Percentiles rank a stretch among this genome's conserved stretches.
phyloP scores from a whole-genome alignment of 768 basidiomycete genomes.

The Podaxis sp. region DNA sequence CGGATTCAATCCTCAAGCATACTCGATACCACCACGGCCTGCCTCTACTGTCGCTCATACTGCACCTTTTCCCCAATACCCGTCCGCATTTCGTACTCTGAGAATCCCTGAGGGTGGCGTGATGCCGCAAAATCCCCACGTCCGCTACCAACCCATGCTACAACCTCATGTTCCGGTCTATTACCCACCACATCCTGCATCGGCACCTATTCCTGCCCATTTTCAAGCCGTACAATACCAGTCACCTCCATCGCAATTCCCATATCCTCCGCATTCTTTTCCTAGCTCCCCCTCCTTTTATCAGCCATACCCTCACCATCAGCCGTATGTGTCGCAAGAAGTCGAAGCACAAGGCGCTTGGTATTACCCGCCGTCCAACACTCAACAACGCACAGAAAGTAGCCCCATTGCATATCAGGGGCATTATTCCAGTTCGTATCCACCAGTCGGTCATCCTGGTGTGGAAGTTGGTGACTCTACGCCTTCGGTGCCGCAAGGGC shows the following conservation, averaged over 20 bases:
- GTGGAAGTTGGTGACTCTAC: slow-evolving; percentile 17
- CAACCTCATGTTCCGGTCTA: slow-evolving; percentile 33
- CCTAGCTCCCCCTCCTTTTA: slow-evolving; percentile 31
- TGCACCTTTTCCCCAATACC: slow-evolving; percentile 27
- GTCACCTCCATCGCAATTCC: slow-evolving; percentile 27
- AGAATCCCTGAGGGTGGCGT: slow-evolving; percentile 31
- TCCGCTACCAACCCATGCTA: slow-evolving; percentile 37
- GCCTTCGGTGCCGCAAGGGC: slow-evolving; percentile 13
- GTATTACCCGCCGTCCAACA: slow-evolving; percentile 44
- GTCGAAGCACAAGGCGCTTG: slow-evolving; percentile 40
- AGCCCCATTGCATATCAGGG: slow-evolving; percentile 25
- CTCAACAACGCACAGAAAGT: slow-evolving; percentile 19
- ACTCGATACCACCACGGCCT: slow-evolving; percentile 41
- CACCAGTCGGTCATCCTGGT: slow-evolving; percentile 20
- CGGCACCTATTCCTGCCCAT: slow-evolving; percentile 22
- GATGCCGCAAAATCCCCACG: slow-evolving; percentile 36
- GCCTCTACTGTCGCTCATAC: slow-evolving; percentile 31
- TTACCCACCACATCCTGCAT: slow-evolving; percentile 30
- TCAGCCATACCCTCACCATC: slow-evolving; percentile 28
- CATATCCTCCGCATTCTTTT: slow-evolving; percentile 32
- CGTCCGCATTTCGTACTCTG: slow-evolving; percentile 29
- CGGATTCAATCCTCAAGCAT: slow-evolving; percentile 36
- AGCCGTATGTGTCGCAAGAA: slow-evolving; percentile 14
- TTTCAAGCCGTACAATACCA: slow-evolving; percentile 29
- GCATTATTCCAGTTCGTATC: slow-evolving; percentile 27